phyloP scores from a whole-genome alignment of 768 basidiomycete species.

The Cyathus striatus region DNA sequence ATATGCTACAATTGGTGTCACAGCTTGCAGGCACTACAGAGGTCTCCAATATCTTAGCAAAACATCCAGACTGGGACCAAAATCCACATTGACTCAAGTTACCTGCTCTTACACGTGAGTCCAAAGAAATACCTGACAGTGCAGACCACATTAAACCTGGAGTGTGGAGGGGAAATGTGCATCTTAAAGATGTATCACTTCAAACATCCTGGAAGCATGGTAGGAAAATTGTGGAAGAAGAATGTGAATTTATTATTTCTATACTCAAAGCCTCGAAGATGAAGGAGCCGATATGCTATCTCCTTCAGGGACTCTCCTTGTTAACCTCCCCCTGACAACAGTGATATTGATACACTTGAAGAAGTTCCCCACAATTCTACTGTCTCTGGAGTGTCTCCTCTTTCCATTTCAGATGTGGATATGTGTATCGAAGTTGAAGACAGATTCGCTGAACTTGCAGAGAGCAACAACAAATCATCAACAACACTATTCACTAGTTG shows the following conservation, averaged over 20 bases:
- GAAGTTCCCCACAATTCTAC: constrained; percentile 3
- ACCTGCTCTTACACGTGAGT: constrained; percentile 17
- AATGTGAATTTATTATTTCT: constrained; percentile 1
- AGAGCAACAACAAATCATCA: no score
- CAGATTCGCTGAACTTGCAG: constrained; percentile 9
- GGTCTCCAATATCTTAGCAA: constrained; percentile 26
- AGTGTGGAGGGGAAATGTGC: constrained; percentile 25
- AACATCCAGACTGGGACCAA: constrained; percentile 33
- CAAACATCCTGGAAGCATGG: constrained; percentile 25
- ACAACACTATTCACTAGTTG: constrained; percentile 1
- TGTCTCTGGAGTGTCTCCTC: no score
- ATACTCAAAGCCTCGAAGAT: constrained; percentile 5
- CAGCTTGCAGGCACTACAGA: constrained; percentile 24
- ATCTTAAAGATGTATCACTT: constrained; percentile 15
- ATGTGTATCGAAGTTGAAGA: no score
- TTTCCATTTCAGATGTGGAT: constrained; percentile 2
- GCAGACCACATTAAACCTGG: constrained; percentile 30
- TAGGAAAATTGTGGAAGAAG: constrained; percentile 10
- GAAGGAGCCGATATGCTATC: constrained; percentile 10
- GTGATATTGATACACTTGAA: constrained; percentile 15
- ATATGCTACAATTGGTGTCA: constrained; percentile 18
- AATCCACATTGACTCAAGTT: constrained; percentile 25
- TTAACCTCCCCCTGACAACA: constrained; percentile 7
- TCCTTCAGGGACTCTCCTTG: constrained; percentile 8
- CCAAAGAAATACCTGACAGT: constrained; percentile 10